Conservation (phyloP, 2,329 filamentous ascomycete species). For the Elsinoe fawcettii region DNA sequence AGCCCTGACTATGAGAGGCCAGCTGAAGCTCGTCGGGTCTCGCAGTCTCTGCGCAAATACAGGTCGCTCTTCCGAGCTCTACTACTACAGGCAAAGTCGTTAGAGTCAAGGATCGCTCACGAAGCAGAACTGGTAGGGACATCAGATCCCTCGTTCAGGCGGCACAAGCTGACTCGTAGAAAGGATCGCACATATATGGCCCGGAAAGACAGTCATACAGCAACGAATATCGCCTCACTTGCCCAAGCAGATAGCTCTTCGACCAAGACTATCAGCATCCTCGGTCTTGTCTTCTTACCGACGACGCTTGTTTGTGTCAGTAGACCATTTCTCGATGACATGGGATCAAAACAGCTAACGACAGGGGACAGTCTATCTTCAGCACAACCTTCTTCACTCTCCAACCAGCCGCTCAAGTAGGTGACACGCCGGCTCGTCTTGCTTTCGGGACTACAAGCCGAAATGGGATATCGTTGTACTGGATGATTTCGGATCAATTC, state of each 20-base stretch:
- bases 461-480: not conserved
- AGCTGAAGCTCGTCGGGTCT: not conserved
- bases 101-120: constrained; percentile 22
- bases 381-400: constrained; percentile 16
- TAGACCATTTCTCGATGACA: not conserved
- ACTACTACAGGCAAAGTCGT: constrained; percentile 19
- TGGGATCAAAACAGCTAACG: too few relatives aligned
- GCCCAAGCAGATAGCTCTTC: constrained; percentile 19
- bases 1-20: not conserved
- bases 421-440: not conserved
- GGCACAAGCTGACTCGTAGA: not conserved
- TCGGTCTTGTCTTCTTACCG: constrained; percentile 23
- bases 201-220: constrained; percentile 22
- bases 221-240: constrained; percentile 20
- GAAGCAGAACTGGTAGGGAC: constrained; percentile 22
- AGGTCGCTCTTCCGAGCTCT: constrained; percentile 20
- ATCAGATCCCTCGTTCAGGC: not conserved
- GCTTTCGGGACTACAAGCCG: not conserved
- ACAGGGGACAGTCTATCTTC: constrained; percentile 11
- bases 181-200: constrained; percentile 13
- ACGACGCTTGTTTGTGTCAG: constrained; percentile 21
- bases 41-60: constrained; percentile 15
- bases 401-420: not conserved
- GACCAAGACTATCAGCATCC: constrained; percentile 22
- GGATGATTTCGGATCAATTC: constrained; percentile 7